These are phyloP conservation scores for Osmanthus fragrans DNA, from an alignment of 257 asterid species.

Conservation along the genomic window DNA sequence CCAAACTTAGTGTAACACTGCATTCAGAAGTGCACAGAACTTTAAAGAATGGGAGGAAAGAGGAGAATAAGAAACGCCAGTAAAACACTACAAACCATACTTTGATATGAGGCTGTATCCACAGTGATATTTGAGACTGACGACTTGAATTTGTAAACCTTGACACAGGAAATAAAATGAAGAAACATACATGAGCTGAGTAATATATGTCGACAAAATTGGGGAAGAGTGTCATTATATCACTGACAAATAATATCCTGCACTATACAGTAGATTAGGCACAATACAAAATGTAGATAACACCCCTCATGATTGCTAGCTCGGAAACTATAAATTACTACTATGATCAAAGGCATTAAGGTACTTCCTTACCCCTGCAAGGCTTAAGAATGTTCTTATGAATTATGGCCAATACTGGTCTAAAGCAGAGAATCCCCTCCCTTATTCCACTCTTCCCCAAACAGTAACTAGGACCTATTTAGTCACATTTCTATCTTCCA, in stretches of 20 bases:
- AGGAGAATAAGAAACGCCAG: slow-evolving; percentile 11
- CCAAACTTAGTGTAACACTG: slow-evolving; percentile 95
- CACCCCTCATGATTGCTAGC: neutral
- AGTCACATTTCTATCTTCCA: neutral
- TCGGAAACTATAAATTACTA: neutral
- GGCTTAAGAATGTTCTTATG: no score
- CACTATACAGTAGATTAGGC: slow-evolving; percentile 13
- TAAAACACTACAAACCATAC: slow-evolving; percentile 51
- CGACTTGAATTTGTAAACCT: slow-evolving; percentile 72
- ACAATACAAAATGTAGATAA: slow-evolving; percentile 8
- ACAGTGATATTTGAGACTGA: slow-evolving; percentile 78
- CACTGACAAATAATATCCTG: slow-evolving; percentile 15
- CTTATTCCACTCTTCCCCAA: neutral
- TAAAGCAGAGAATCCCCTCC: neutral
- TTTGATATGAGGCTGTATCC: slow-evolving; percentile 91
- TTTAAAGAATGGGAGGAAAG: slow-evolving; percentile 16
- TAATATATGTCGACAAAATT: slow-evolving; percentile 2
- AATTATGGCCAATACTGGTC: no score
- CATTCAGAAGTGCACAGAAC: slow-evolving; percentile 26
- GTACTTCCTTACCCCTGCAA: neutral
- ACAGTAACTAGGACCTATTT: neutral
- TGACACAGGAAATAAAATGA: slow-evolving; percentile 16
- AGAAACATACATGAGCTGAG: neutral
- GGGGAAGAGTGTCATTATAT: slow-evolving; percentile 9
- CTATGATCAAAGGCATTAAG: neutral